Base-by-base conservation (phyloP, 192 early-diverging fungal species). In the Umbelopsis isabellina region DNA sequence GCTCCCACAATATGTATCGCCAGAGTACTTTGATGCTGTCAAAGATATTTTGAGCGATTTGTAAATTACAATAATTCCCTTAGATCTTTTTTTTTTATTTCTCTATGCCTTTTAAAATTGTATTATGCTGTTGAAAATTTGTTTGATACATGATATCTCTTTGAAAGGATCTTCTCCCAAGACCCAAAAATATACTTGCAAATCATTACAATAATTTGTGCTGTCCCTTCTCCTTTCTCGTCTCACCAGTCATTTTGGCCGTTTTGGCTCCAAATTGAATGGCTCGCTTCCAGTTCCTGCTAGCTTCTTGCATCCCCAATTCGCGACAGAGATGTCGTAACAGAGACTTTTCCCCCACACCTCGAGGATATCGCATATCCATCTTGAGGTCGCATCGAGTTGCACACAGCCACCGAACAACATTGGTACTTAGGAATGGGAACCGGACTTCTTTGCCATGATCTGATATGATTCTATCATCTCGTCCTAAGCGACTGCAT, bases 181-280 rank as follows among this genome's bases (percentile, higher is more conserved):
- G 30, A 35, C 21, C 30, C n/a, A 53, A 27, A 30, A 25, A 61
- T 12, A 61, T 6, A 35, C 25, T 12, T 25, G 23, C 51, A 23
- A 53, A 23, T 10, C 21, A 23, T 23, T 35, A 61, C 13, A 25
- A 22, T 46, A 78, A 52, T 22, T 78, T 78, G 46, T 79, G 73
- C 16, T 75, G 73, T 50, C 82, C 82, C 46, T 73, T 81, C 35
- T 81, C 75, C 47, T 44, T 41, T 9, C 69, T 64, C 33, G 25
- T 65, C 44, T 75, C 75, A 21, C 27, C 71, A 11, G 87, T 88
- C 96, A 98, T 97, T 80, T 95, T 96, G n/a, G 97, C 97, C 0
- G 94, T 95, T 21, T 93, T 85, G 0, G 96, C 94, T 6, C 97
- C 97, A 87, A 98, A 98, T 78, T 98, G 97, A 51, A 98, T 93